Evolutionary conservation across 2,329 filamentous ascomycete genomes (phyloP), one percentile per base, ranked within the genome.

Genomic region (Cladobotryum mycophilum): DNA sequence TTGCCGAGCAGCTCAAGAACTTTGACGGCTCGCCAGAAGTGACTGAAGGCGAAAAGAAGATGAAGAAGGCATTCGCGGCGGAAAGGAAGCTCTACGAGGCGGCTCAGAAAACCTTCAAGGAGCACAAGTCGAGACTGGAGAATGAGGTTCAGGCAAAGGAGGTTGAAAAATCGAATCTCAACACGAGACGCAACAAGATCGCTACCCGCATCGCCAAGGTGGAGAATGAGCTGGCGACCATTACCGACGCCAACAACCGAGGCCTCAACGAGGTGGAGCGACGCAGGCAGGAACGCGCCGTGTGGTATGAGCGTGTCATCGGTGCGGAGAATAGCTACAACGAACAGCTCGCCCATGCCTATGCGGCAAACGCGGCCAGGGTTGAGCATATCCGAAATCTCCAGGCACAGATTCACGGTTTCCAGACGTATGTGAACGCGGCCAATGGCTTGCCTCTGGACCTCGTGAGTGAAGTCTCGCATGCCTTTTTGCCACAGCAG

Each of bases 111-210:
- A 65, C 71, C 3, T 79, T 80, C 54, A 78, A 79, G 64, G 74
- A 73, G 53, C 74, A 78, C 70, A 87, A 86, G 66, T 67, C 75
- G 48, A 72, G 78, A 38, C 72, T 84, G 41, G 84, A 88, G 55
- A 77, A 76, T 56, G 79, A 85, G 51, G 69, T 86, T 55, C 79
- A 82, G 59, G 71, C 73, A 25, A 75, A 86, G 47, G 80, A 83
- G 58, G 76, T 81, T 43, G 86, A 90, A 51, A 78, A 84, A 60
- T 71, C 74, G 17, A 76, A 76, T 55, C 71, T 85, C 30, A 78
- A 84, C 61, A 80, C 81, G 51, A 88, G 88, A 66, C 79, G 80
- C 45, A 88, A 88, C 70, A 87, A 87, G 69, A 82, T 89, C 40
- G 80, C 81, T 49, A 76, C 80, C 22, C 83, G 87, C 46, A 85